These are phyloP conservation scores for Aspergillus sp. DNA, from an alignment of 2,329 filamentous ascomycete genomes.

Conservation along the genomic window DNA sequence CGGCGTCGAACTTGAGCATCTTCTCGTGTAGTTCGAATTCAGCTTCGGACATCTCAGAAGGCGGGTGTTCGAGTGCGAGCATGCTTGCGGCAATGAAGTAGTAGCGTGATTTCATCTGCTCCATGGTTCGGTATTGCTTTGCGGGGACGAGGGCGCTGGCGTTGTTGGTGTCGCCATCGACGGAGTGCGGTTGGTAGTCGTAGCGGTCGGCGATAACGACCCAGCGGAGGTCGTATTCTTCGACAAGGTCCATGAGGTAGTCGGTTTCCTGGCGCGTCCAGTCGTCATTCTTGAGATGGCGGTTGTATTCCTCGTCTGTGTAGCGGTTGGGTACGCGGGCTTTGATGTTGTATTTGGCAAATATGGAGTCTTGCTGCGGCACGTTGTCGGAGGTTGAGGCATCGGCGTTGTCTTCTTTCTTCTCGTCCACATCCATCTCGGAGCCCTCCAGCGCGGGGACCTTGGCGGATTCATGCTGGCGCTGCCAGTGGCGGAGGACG, in stretches of 20 bases:
- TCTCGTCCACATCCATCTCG: slow-evolving; percentile 41
- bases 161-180: slow-evolving; percentile 32
- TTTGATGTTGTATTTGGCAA: slow-evolving; percentile 85
- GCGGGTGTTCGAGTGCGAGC: slow-evolving; percentile 76
- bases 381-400: slow-evolving; percentile 24
- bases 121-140: slow-evolving; percentile 67
- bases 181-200: slow-evolving; percentile 57
- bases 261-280: slow-evolving; percentile 96
- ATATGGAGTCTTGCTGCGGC: slow-evolving; percentile 57
- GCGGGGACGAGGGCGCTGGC: slow-evolving; percentile 39
- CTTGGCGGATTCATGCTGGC: slow-evolving; percentile 57
- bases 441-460: slow-evolving; percentile 39
- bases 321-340: slow-evolving; percentile 74
- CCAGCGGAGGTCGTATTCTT: slow-evolving; percentile 86
- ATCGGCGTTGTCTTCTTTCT: slow-evolving; percentile 39
- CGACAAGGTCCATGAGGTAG: slow-evolving; percentile 75
- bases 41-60: slow-evolving; percentile 80
- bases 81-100: slow-evolving; percentile 83
- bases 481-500: slow-evolving; percentile 77
- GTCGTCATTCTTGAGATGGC: slow-evolving; percentile 69
- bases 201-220: slow-evolving; percentile 90
- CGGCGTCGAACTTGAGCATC: slow-evolving; percentile 82
- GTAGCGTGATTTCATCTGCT: slow-evolving; percentile 89
- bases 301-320: slow-evolving; percentile 81
- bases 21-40: slow-evolving; percentile 83